Evolutionary conservation across 2,329 filamentous ascomycete species (phyloP), one percentile per base, ranked within the genome.

Genomic region (Cadophora malorum): DNA sequence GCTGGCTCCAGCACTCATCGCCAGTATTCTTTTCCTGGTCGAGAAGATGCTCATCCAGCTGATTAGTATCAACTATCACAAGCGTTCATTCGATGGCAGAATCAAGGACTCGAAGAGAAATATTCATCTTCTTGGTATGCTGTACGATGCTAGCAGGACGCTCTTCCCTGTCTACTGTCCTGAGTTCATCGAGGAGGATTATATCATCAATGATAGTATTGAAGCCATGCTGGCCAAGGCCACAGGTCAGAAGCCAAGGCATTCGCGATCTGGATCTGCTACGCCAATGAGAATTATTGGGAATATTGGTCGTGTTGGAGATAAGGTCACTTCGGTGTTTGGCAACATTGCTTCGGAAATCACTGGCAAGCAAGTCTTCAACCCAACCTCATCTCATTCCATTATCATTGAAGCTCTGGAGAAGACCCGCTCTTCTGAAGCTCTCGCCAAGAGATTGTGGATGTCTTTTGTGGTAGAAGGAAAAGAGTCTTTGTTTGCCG

Each of bases 401-500:
- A 88, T 98, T 60, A 93, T 98, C 5, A 84, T 96, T 14, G 89
- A 96, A 77, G 96, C 95, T 9, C 84, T 98, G 38, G 94, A 97
- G 79, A 95, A 93, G 81, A 89, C 87, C 53, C 85, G 86, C 68
- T 92, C 93, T 7, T 93, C 94, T 0, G 94, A 98, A 78, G 96
- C 96, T n/a, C 83, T 98, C 67, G 94, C 93, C n/a, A 91, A 89
- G 73, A 91, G 96, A 76, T 90, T 98, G 70, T 98, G 96, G 96
- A 97, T 97, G 93, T 97, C 94, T 0, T 97, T 97, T 77, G 96
- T 97, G 1, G 88, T 96, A 4, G 95, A 98, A 79, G 94, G 93
- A 74, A 90, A 90, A 67, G 93, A 97, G 50, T 83, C 90, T 0
- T 84, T 99, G 9, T 92, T 87, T 73, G 80, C 86, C 9, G 93